Evolutionary conservation across 306 rosid species (phyloP).

Genomic region (Quercus berberidifolia): DNA sequence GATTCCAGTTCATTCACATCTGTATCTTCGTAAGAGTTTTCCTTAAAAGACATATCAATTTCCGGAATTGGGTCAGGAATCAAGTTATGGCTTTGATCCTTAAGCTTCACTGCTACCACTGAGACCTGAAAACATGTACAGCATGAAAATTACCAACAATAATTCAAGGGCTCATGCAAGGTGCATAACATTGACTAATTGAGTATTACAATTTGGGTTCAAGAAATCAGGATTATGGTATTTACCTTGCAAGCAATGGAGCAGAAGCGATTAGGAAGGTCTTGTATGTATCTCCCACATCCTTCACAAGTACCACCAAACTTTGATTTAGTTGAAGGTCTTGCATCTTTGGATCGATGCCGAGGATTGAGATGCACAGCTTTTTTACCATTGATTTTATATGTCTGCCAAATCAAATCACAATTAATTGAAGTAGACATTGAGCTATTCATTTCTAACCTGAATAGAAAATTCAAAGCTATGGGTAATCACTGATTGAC

Average conservation of each 20-base stretch:
- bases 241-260: conserved; percentile 94
- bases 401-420: conserved; percentile 52
- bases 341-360: conserved; percentile 59
- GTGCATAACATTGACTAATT: not conserved
- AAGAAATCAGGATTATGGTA: conserved; percentile 5
- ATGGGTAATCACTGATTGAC: not conserved
- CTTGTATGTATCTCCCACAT: conserved; percentile 84
- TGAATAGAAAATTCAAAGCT: not conserved
- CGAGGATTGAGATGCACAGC: conserved; percentile 91
- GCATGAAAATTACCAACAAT: not conserved
- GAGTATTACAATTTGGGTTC: not conserved
- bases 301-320: conserved; percentile 80
- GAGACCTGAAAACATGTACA: conserved; percentile 34
- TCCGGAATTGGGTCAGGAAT: conserved; percentile 30
- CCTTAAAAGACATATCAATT: conserved; percentile 38
- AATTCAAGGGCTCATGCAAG: not conserved
- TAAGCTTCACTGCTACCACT: conserved; percentile 39
- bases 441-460: not conserved
- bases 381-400: conserved; percentile 81
- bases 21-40: conserved; percentile 49
- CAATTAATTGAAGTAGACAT: conserved; percentile 12
- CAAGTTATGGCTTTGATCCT: conserved; percentile 24
- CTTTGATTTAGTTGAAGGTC: conserved; percentile 51
- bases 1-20: conserved; percentile 47
- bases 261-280: conserved; percentile 77